Evolutionary conservation across 2,329 filamentous ascomycete genomes (phyloP), one percentile per base, ranked within the genome.

Genomic region (Scedosporium dehoogii): DNA sequence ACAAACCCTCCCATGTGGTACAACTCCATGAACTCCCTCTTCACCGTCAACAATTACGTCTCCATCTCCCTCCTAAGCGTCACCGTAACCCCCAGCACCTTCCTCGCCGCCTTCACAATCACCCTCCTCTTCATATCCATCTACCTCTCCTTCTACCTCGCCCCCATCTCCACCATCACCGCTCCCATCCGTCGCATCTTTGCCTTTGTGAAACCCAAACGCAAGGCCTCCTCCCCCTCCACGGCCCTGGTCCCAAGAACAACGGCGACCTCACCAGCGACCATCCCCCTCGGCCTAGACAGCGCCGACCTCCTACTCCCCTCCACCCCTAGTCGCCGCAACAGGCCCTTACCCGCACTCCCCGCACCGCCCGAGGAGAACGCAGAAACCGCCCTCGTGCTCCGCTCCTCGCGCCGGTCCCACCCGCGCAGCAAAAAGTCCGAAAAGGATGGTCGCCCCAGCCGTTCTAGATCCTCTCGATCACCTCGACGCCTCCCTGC

Each of bases 31-130:
- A 79, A 79, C 76, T 82, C 83, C 64, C 75, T 85, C 71, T 74
- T 86, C 67, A 82, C 81, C 61, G 79, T 85, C 67, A 82, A 85
- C 74, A 85, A 82, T 73, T 81, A 84, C 78, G 78, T 85, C 71
- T 82, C 82, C 63, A 78, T 85, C 70, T 82, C 82, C 63, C 78
- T 86, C 67, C 70, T 86, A 70, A 85, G 79, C 73, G 76, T 86
- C 69, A 80, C 76, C 68, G 79, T 85, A 71, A 81, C 82, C 48
- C 82, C 83, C 25, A 81, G 80, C 71, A 82, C 81, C 63, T 85
- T 81, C 70, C 74, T 85, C 67, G 80, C 80, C 64, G 76, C 78
- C 29, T 69, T 84, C 64, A 73, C 76, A 63, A 68, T 85, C 33
- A 69, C 76, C 59, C 74, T 85, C 67, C 74, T 79, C 70, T 82